Base-by-base conservation (phyloP, 805 yeast genomes). In the Grigorovia transvaalensis region DNA sequence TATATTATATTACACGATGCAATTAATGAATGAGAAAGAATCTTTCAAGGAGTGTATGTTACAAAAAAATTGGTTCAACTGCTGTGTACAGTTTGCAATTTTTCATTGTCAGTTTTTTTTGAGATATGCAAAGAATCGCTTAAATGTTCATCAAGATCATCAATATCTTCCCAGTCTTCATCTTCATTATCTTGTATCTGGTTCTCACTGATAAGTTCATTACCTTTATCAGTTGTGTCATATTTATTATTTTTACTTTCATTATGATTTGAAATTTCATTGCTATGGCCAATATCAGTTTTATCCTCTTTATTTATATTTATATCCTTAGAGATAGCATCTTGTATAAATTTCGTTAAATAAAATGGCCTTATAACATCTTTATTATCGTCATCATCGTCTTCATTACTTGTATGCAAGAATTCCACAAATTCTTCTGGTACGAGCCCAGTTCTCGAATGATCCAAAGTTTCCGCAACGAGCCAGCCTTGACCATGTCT, bases 401-500 rank as follows among this genome's bases (percentile, higher is more conserved):
- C 42, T 19, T 41, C 44, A 20, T 30, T n/a, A n/a, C n/a, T 41
- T 9, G 20, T 12, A 17, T 56, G 58, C 18, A 71, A 40, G 46
- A 76, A 63, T 50, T 86, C 84, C 33, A 93, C 96, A 61, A 90
- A 93, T 60, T 87, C 96, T 61, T 90, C 96, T 1, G 99, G 99
- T 6, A 93, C 95, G 49, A 93, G 77, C 1, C 99, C 99, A 12
- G 95, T 86, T 56, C 59, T 59, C 1, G 66, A 60, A 18, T 64
- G 57, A 19, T 55, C 58, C 20, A 59, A 90, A 54, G 62, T 62
- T 59, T 80, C 82, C 0, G 97, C 98, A 49, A 93, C 97, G 2
- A 93, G 76, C 99, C 99, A 93, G 8, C 99, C 99, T 66, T 91
- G 97, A 27, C 98, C 98, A 66, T 91, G 96, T 52, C 95, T 80